Percentiles rank a stretch among this genome's conserved stretches.
phyloP scores from a whole-genome alignment of 352 stramenopile genomes.

The Globisporangium mamillatum region DNA sequence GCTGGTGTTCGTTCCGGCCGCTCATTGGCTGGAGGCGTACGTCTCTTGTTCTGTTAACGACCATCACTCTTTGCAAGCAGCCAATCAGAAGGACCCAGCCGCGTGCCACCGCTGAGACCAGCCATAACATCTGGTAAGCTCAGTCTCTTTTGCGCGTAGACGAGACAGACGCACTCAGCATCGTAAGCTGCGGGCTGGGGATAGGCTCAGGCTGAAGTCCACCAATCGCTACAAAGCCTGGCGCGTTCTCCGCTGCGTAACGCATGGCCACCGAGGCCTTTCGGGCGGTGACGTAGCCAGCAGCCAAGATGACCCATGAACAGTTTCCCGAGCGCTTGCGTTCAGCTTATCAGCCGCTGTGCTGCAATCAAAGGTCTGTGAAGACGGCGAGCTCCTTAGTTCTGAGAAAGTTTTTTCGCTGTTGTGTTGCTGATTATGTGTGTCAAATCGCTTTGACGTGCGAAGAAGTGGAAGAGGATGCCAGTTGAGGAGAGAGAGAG shows the following conservation, averaged over 20 bases:
- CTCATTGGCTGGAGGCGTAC: constrained; percentile 5
- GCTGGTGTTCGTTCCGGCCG: not conserved
- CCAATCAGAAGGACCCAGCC: not conserved
- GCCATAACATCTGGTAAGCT: constrained; percentile 5
- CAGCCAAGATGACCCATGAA: not conserved
- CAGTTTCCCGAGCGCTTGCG: not conserved
- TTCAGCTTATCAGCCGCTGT: not conserved
- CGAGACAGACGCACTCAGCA: not conserved
- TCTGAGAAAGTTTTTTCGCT: not conserved
- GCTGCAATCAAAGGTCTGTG: not conserved
- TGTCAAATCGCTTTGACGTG: constrained; percentile 1
- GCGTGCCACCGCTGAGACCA: constrained; percentile 6
- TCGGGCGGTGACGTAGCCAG: not conserved
- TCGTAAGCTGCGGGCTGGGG: not conserved
- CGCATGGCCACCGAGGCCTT: not conserved
- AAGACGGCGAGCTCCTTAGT: not conserved
- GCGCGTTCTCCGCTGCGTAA: not conserved
- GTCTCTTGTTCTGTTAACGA: not conserved
- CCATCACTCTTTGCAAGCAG: not conserved
- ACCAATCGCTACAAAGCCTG: not conserved
- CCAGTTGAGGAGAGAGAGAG: not conserved
- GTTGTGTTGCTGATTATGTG: not conserved
- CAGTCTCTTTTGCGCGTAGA: not conserved
- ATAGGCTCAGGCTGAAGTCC: not conserved
- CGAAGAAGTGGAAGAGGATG: not conserved